Evolutionary conservation across 768 basidiomycete genomes (phyloP), one percentile per base, ranked within the genome.

Genomic region (Hericium alpestre): DNA sequence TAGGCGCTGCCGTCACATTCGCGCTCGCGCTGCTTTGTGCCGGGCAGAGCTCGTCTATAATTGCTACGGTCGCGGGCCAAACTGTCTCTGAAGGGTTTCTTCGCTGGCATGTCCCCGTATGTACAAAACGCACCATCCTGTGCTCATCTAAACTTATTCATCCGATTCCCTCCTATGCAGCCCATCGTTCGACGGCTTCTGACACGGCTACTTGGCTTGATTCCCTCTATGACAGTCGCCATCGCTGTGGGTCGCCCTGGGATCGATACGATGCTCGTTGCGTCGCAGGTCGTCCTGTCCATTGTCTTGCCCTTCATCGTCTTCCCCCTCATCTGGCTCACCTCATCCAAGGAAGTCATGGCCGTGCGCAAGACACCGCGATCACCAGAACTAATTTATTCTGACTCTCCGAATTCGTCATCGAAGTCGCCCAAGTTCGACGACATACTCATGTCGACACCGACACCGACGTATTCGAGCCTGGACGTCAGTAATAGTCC

Each of bases 51-150:
- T 89, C 94, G 0, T 88, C 87, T 8, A 79, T 96, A 52, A 86
- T 95, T 3, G 93, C 90, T 10, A 96, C 92, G 0, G 78, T 95
- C 12, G 86, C 90, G 0, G 93, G 93, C 0, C 93, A 96, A 70
- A 86, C 90, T 20, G 86, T 97, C 40, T 84, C 84, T 0, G 93
- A 96, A 70, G 93, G 93, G 0, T 93, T 93, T 70, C 76, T 95
- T 55, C 82, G 80, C 54, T 95, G 92, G 92, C 79, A 82, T 49
- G 79, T 91, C 38, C 87, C 89, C 61, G 87, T 88, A 65, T 49
- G 65, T 61, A 37, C 2, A 32, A 9, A 32, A 9, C 2, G 6
- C 8, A 32, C 32, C 32, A 9, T 32, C 2, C 1, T 25, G n/a
- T 49, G 15, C 25, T 23, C 32, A 32, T 32, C 32, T 32, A 32